Base-by-base conservation (phyloP, 2,329 filamentous ascomycete species). In the Neopestalotiopsis sp. region DNA sequence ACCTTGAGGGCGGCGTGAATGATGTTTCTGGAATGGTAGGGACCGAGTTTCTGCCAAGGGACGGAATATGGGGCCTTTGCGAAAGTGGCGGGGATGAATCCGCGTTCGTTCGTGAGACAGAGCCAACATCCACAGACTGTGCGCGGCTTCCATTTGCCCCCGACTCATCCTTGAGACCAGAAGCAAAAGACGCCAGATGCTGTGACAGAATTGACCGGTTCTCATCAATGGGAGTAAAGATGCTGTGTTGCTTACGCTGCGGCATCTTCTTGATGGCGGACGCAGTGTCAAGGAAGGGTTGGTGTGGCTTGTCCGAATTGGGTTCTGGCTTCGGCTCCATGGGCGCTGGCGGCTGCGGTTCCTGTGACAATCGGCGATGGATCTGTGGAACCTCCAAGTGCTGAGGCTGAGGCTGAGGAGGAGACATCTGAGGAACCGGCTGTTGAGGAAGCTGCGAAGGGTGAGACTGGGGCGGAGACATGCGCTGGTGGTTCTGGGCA, bases 211-310 rank as follows among this genome's bases (percentile, higher is more conserved):
- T 91, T 1, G 95, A 98, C 63, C 93, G 89, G 74, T 92, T 94
- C 78, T 97, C 95, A 75, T 98, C 96, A 71, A 99, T 97, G 0
- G 96, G 96, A 0, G 96, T 99, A 78, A 98, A 98, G 70, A 99
- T 98, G 79, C 95, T 98, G 78, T 95, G 92, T 28, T 92, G 91
- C 79, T 95, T 95, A 42, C 93, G 91, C 75, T 91, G 92, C 2
- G 92, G 91, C 71, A 93, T 83, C 73, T 88, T 89, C 79, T 88
- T 89, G 71, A 89, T 86, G 20, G 83, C 83, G 45, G 81, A 80
- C 63, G 84, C 84, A 5, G 84, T 88, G 73, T 87, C 87, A 40
- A 67, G 66, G 14, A 67, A 58, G 13, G 66, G 86, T 42, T 83
- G 81, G 69, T 83, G 81, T 3, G 82, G 80, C 45, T 83, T 80